Conservation (phyloP, 2,329 filamentous ascomycete species). For the Cladophialophora chaetospira region DNA sequence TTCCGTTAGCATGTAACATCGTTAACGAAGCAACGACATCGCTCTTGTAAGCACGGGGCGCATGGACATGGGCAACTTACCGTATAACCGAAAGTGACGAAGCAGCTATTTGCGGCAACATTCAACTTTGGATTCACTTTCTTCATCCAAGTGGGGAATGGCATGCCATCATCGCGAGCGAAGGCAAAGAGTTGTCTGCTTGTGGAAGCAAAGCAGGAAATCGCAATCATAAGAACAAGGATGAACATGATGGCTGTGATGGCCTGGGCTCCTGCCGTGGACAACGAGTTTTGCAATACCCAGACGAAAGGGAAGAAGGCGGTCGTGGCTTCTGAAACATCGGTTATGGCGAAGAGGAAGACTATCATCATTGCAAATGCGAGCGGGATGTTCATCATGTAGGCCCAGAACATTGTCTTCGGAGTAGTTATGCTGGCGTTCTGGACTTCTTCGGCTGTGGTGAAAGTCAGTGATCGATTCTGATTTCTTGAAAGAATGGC, state of each 20-base stretch:
- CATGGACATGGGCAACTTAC: too few species aligned
- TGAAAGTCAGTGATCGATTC: not conserved
- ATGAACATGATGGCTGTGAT: slow-evolving; percentile 48
- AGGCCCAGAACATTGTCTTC: slow-evolving; percentile 44
- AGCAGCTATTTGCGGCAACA: slow-evolving; percentile 27
- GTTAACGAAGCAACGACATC: too few species aligned
- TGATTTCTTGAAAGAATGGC: not conserved
- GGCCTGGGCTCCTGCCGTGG: slow-evolving; percentile 34
- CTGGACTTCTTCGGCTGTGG: slow-evolving; percentile 50
- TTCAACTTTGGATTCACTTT: slow-evolving; percentile 21
- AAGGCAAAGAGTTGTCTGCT: slow-evolving; percentile 48
- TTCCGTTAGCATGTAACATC: too few species aligned
- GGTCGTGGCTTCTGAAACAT: slow-evolving; percentile 40
- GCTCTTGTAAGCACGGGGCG: too few species aligned
- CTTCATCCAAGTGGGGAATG: slow-evolving; percentile 44
- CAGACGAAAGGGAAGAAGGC: slow-evolving; percentile 50
- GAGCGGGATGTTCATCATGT: slow-evolving; percentile 48
- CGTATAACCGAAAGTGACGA: slow-evolving; percentile 23
- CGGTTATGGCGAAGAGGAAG: slow-evolving; percentile 44
- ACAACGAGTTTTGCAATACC: slow-evolving; percentile 45
- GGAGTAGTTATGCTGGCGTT: slow-evolving; percentile 51
- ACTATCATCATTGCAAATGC: slow-evolving; percentile 49
- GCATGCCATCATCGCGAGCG: slow-evolving; percentile 47
- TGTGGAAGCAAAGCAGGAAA: slow-evolving; percentile 41
- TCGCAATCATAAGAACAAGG: slow-evolving; percentile 42